Base-by-base conservation (phyloP, 805 yeast genomes). In the Ogataea naganishii region DNA sequence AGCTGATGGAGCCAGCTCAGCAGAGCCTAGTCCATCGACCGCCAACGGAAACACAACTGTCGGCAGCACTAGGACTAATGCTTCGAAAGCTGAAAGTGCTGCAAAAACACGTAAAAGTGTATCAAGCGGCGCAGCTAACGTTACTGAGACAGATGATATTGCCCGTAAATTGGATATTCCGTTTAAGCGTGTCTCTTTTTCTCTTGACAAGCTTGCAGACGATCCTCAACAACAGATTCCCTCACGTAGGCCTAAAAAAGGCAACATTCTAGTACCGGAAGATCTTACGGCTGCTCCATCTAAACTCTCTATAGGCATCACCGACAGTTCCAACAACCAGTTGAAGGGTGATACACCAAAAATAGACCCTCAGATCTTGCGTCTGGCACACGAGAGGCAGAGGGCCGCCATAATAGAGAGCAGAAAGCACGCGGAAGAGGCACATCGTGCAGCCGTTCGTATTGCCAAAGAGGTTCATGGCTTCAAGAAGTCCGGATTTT, bases 381-480 rank as follows among this genome's bases (percentile, higher is more conserved):
- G 58, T 26, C 36, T 63, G 23, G 86, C 86, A 0, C 43, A 71
- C n/a, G 81, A 75, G 15, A 63, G 72, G 13, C 81, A 77, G 37
- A 63, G 55, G 22, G 47, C 59, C 29, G 72, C 79, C 1, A 42
- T 69, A 13, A 50, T 65, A 16, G 86, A 80, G 46, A 72, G 88
- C 1, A 73, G 69, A 18, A 75, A 70, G 36, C 89, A 80, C 54
- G 84, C 85, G 2, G 69, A 72, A 29, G 89, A 80, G 46, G 89
- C 92, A 0, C 84, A 80, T 52, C 47, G 61, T 19, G 72, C 83
- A 4, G 94, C 89, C 1, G 68, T 70, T 39, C 60, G 80, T 46
- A 70, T 79, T 24, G 86, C 86, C 0, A 59, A 60, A 27, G 92
- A 81, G 53, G 83, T 80, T 8, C 40, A 62, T 2, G 57, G 54